Conservation (phyloP, 257 asterid genomes). For the Solanum phureja region DNA sequence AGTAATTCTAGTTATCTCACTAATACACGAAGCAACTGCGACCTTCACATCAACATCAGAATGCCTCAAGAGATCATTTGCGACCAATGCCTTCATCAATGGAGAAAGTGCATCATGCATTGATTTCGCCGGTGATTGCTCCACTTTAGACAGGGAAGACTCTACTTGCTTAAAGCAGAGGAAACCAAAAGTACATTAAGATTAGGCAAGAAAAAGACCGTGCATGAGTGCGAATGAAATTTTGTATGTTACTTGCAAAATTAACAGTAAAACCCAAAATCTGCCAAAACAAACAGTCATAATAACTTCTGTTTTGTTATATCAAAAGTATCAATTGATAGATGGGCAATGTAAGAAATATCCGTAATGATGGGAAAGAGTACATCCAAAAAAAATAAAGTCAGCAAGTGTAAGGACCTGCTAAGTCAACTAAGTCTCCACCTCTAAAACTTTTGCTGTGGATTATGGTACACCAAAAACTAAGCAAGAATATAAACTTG, state of each 20-base stretch:
- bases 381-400: neutral
- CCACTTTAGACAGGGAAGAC: slow-evolving; percentile 63
- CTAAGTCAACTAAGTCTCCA: neutral
- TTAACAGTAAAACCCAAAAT: neutral
- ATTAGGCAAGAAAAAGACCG: neutral
- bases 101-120: slow-evolving; percentile 66
- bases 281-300: neutral
- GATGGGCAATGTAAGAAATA: neutral
- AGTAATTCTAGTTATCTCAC: slow-evolving; percentile 95
- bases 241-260: neutral
- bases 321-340: neutral
- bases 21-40: slow-evolving; percentile 89
- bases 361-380: neutral
- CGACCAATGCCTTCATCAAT: slow-evolving; percentile 48
- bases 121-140: slow-evolving; percentile 84
- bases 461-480: neutral
- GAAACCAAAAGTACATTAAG: neutral
- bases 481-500: neutral
- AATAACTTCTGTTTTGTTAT: neutral
- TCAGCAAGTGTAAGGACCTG: neutral
- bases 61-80: slow-evolving; percentile 60
- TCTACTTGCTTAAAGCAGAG: slow-evolving; percentile 41
- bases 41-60: slow-evolving; percentile 71
- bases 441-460: neutral
- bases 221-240: neutral